These are phyloP conservation scores for Saturnispora hagleri DNA, from an alignment of 805 yeast genomes.

Conservation along the genomic window DNA sequence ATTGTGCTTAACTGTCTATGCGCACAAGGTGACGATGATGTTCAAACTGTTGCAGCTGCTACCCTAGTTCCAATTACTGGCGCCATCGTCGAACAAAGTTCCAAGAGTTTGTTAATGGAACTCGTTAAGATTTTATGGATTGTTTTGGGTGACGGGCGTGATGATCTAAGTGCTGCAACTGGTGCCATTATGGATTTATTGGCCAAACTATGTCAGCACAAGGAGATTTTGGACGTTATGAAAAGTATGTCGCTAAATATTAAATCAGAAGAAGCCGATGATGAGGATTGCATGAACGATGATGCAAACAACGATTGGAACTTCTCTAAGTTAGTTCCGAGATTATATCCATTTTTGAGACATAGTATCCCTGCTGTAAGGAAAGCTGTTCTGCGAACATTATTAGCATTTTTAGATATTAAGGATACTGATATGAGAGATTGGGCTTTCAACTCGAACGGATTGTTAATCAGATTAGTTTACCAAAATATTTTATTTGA, in stretches of 20 bases:
- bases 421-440: conserved; percentile 38
- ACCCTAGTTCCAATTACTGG: conserved; percentile 79
- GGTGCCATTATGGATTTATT: conserved; percentile 93
- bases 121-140: conserved; percentile 77
- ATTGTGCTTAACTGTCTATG: conserved; percentile 88
- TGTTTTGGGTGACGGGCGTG: conserved; percentile 73
- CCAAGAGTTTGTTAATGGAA: conserved; percentile 39
- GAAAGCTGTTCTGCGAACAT: conserved; percentile 73
- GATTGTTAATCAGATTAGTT: conserved; percentile 60
- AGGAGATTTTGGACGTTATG: conserved; percentile 65
- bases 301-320: conserved; percentile 25
- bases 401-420: conserved; percentile 59
- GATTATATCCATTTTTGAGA: conserved; percentile 83
- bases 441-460: conserved; percentile 57
- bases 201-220: conserved; percentile 77
- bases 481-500: conserved; percentile 86
- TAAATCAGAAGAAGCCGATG: conserved; percentile 12
- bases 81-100: conserved; percentile 13
- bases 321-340: conserved; percentile 74
- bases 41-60: conserved; percentile 93
- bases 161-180: conserved; percentile 88
- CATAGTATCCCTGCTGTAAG: conserved; percentile 91
- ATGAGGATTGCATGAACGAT: conserved; percentile 30
- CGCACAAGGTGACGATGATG: conserved; percentile 96
- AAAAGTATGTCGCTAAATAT: conserved; percentile 44